Evolutionary conservation across 768 basidiomycete species (phyloP), one percentile per base, ranked within the genome.

Genomic region (Cubamyces lactineus): DNA sequence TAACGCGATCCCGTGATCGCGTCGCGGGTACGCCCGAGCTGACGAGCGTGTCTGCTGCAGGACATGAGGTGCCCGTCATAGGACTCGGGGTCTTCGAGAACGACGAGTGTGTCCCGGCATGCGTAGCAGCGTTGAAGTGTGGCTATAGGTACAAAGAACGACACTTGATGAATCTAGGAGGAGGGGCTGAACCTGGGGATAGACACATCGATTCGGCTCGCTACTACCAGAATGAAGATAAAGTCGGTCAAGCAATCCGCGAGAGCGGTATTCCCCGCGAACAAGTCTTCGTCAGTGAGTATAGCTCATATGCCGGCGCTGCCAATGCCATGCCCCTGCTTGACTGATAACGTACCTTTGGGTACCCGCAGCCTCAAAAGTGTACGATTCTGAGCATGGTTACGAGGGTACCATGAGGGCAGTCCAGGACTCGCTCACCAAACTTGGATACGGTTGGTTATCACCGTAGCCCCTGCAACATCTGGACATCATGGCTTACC

Each of bases 151-250:
- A 28, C 5, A n/a, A 3, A 11, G 5, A 9, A 9, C 6, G 34
- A 34, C 9, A 9, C 34, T 34, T 34, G 6, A 9, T 34, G 34
- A 34, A 34, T 28, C 28, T 9, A 7, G 21, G 9, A 1, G 17
- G 39, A 2, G 9, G n/a, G 12, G 15, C 21, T 51, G 38, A 38
- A 6, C 1, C 13, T 17, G 3, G 6, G 8, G 6, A n/a, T 23
- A 89, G 90, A 55, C 91, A 90, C 58, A 76, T 92, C 43, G 91
- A 92, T 71, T 82, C 88, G 3, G 90, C 91, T 0, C 84, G 88
- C 63, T 77, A 79, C 42, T 92, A 92, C 71, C 77, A 75, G 62
- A 89, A 89, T 62, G 88, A 90, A 68, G 78, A 78, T 3, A 78
- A 78, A 8, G 87, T 89, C 15, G 86, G 84, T 0, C 76, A 81